Conservation (phyloP, 106 monocot species). For the Acorus gramineus region DNA sequence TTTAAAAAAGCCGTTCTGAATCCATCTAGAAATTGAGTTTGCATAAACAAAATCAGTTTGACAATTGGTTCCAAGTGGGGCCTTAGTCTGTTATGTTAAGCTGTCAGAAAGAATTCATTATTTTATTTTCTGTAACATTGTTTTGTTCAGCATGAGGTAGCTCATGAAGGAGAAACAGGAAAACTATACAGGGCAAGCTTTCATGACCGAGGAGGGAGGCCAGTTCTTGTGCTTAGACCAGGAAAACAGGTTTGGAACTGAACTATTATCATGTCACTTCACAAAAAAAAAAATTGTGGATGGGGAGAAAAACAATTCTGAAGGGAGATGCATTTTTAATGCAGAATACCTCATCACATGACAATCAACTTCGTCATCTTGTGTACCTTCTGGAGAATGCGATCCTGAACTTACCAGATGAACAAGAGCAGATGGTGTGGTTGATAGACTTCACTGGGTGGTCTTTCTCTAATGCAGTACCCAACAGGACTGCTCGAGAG, state of each 20-base stretch:
- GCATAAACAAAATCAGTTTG: too few relatives aligned
- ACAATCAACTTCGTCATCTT: conserved; percentile 65
- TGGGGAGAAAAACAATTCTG: background rate
- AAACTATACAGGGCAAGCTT: background rate
- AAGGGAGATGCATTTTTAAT: background rate
- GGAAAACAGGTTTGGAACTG: background rate
- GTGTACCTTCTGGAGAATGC: conserved; percentile 82
- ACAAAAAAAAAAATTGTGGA: too few relatives aligned
- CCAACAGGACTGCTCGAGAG: conserved; percentile 60
- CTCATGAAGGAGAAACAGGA: background rate
- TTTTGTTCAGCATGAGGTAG: background rate
- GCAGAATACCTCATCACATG: conserved; percentile 72
- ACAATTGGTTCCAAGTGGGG: too few relatives aligned
- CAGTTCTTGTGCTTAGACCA: background rate
- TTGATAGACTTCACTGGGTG: conserved; percentile 81
- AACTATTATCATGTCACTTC: too few relatives aligned
- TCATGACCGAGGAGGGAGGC: background rate
- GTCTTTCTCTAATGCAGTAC: conserved; percentile 56
- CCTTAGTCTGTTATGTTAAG: too few relatives aligned
- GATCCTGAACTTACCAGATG: conserved; percentile 59
- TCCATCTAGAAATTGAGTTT: too few relatives aligned
- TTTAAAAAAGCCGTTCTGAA: too few relatives aligned
- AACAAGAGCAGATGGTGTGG: conserved; percentile 94
- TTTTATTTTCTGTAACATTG: background rate
- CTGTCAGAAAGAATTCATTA: too few relatives aligned